Base-by-base conservation (phyloP, 2,329 filamentous ascomycete genomes). In the Colletotrichum karsti region DNA sequence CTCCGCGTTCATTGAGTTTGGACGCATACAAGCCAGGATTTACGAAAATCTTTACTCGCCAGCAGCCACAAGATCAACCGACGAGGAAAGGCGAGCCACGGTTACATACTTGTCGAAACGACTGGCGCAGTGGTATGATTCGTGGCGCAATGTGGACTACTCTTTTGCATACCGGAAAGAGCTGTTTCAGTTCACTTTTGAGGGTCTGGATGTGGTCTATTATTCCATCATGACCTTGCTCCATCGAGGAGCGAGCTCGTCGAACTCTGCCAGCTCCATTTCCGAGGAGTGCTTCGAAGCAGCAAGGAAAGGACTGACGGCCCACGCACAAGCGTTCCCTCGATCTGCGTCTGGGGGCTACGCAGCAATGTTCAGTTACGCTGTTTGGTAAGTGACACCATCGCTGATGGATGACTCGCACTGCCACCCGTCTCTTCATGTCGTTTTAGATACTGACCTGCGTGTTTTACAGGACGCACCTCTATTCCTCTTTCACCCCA, bases 401-500 rank as follows among this genome's bases (percentile, higher is more conserved):
- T 2, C 10, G 12, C 2, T n/a, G n/a, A n/a, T n/a, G n/a, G n/a
- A n/a, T n/a, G n/a, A n/a, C n/a, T n/a, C n/a, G n/a, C n/a, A n/a
- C n/a, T n/a, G n/a, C n/a, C n/a, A n/a, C n/a, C n/a, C n/a, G n/a
- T n/a, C 22, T 50, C 15, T 50, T 12, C 30, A 35, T 7, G 37
- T 41, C 8, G 7, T 41, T 10, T 3, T 18, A 9, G 4, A 33
- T 2, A 15, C 46, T 50, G 15, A 50, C 46, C 9, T 7, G 3
- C 18, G 2, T 5, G 1, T 20, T 12, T 3, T 8, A 4, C 39
- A 73, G 71, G 71, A 71, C 71, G n/a, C 67, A 72, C 15, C 63
- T 72, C 33, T 71, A 70, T n/a, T 70, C 69, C 3, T 73, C 71
- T 5, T 73, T 72, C n/a, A 72, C 71, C 5, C 71, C 71, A 1